Percentiles rank a stretch among this genome's conserved stretches.
Evolutionary conservation across 192 early-diverging fungal species (phyloP).

Genomic region (Coemansia sp.): DNA sequence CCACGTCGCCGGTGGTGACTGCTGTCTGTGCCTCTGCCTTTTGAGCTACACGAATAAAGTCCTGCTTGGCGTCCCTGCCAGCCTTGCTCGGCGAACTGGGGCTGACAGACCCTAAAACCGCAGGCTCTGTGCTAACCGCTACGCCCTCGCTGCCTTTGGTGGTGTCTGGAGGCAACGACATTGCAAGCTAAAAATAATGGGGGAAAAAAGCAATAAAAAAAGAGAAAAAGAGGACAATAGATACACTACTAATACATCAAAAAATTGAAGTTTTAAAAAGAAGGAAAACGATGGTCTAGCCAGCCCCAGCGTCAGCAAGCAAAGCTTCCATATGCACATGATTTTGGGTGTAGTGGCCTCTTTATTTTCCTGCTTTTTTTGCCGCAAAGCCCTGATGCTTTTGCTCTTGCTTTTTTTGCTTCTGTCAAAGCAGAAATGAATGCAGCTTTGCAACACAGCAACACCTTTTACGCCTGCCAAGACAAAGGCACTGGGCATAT

Average conservation of each 20-base stretch:
- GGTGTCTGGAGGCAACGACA: neutral
- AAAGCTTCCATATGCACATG: no score
- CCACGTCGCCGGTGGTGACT: constrained; percentile 22
- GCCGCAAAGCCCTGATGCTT: no score
- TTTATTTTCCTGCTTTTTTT: no score
- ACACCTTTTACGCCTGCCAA: no score
- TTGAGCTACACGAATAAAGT: neutral
- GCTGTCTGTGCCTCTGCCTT: constrained; percentile 34
- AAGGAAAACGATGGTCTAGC: neutral
- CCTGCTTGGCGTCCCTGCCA: neutral
- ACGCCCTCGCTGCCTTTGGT: neutral
- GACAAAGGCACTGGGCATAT: no score
- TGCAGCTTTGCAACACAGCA: neutral
- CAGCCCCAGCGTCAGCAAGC: neutral
- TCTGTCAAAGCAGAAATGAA: no score
- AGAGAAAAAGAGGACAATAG: neutral
- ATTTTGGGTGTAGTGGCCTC: no score
- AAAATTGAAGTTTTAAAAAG: no score
- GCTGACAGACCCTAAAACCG: neutral
- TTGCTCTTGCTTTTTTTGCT: no score
- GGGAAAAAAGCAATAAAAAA: neutral
- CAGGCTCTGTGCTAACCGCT: neutral
- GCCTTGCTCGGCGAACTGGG: neutral
- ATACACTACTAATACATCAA: no score
- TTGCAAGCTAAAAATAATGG: neutral